phyloP scores from a whole-genome alignment of 495 filamentous ascomycete genomes.

The Pseudoneurospora amorphoporcata region DNA sequence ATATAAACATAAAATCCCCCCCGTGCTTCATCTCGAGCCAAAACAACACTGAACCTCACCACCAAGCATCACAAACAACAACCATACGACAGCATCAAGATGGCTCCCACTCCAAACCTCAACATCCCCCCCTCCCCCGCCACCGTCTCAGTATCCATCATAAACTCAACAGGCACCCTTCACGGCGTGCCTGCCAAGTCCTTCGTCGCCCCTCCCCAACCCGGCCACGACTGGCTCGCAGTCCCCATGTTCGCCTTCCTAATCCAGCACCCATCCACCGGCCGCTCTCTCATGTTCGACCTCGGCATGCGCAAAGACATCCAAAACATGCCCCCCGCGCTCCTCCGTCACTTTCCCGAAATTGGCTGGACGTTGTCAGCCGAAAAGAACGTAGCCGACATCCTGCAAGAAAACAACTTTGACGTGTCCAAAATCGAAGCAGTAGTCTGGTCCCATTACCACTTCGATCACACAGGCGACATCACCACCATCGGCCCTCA shows the following conservation, averaged over 20 bases:
- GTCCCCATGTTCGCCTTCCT: constrained; percentile 45
- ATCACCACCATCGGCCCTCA: constrained; percentile 37
- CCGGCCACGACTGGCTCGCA: constrained; percentile 29
- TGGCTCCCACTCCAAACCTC: constrained; percentile 24
- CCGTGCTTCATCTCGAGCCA: neutral
- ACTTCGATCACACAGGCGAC: constrained; percentile 54
- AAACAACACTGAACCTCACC: neutral
- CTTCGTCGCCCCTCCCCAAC: constrained; percentile 35
- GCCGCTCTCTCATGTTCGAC: constrained; percentile 45
- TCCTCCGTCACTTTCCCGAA: constrained; percentile 15
- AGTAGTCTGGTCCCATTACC: constrained; percentile 50
- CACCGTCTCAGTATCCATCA: constrained; percentile 45
- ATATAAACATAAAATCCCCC: neutral
- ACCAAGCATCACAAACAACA: neutral
- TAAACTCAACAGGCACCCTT: constrained; percentile 38
- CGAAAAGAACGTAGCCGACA: constrained; percentile 39
- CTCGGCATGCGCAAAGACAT: constrained; percentile 47
- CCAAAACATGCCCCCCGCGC: constrained; percentile 29
- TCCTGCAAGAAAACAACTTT: constrained; percentile 37
- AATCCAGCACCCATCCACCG: constrained; percentile 36
- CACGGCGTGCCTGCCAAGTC: constrained; percentile 15
- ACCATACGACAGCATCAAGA: neutral
- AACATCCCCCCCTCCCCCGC: constrained; percentile 36
- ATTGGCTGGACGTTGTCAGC: constrained; percentile 23
- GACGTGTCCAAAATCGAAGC: constrained; percentile 39